Conservation (phyloP, 176 grass and related monocot species). For the Eremochloa ophiuroides region DNA sequence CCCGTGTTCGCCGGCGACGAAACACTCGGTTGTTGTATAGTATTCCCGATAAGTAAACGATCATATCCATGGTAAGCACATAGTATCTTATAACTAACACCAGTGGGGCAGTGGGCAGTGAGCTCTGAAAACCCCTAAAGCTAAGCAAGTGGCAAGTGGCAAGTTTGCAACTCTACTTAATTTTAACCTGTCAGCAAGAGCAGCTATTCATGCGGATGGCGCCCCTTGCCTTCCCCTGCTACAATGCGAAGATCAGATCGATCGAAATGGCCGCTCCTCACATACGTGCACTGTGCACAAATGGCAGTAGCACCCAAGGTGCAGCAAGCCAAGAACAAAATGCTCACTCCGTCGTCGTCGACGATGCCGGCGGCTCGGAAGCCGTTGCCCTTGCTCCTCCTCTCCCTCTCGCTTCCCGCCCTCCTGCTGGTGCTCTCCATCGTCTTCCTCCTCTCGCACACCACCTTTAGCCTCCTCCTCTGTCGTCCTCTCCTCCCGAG, state of each 20-base stretch:
- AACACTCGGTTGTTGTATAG: no score
- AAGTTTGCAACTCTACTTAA: constrained; percentile 27
- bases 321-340: background rate
- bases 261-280: background rate
- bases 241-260: background rate
- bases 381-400: constrained; percentile 34
- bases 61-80: no score
- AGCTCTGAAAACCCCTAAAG: background rate
- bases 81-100: no score
- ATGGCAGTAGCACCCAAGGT: background rate
- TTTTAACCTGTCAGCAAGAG: constrained; percentile 14
- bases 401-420: constrained; percentile 29
- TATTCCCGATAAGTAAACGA: no score
- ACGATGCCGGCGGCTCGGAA: constrained; percentile 8
- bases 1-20: no score
- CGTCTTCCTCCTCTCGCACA: constrained; percentile 43
- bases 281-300: background rate
- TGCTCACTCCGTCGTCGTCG: constrained; percentile 6
- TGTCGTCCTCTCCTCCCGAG: constrained; percentile 34
- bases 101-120: background rate
- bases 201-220: constrained; percentile 19
- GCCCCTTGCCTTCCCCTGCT: constrained; percentile 28
- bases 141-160: constrained; percentile 28
- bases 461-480: constrained; percentile 46
- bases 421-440: constrained; percentile 27